Evolutionary conservation across 345 rosid genomes (phyloP), one percentile per base, ranked within the genome.

Genomic region (Capsella bursapastoris): DNA sequence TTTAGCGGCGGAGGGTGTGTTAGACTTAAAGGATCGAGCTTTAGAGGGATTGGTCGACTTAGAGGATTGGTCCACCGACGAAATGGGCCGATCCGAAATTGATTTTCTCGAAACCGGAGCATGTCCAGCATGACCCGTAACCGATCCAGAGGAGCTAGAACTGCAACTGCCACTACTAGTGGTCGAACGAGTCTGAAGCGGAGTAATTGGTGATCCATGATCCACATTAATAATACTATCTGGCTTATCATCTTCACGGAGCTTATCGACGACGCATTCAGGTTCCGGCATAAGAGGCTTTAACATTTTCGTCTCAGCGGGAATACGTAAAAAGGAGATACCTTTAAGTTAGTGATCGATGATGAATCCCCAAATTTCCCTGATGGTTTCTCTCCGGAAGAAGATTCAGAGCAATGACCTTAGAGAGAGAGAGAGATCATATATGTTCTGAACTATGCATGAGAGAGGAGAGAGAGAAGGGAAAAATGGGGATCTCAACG

Each of bases 171-270:
- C 81, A 9, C 88, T 65, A 0, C 84, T 75, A 0, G 88, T 74
- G 1, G 84, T 78, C 10, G 69, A 74, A 0, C 89, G 85, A 16
- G 87, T 77, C 50, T 91, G 84, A 41, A 92, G 88, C 15, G 99
- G 97, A 18, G 97, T 90, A 38, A 88, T 87, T 3, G 99, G 99
- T 8, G 99, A 96, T 50, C 97, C 97, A 64, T 87, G 86, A 88
- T 90, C 88, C 81, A 84, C 85, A 57, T 83, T 86, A 13, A 95
- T 86, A 11, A 93, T 88, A 71, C 70, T 86, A 84, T 90, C 96
- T 13, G 90, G 91, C 82, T 89, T 96, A 79, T 88, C 86, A 18
- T 64, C 74, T 51, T 84, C 83, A 47, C 86, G 75, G 22, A 85
- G 80, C 48, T 83, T 22, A 22, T 22, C 25, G 59, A 80, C 76